phyloP scores from a whole-genome alignment of 768 basidiomycete species.

The Calvatia gigantea region DNA sequence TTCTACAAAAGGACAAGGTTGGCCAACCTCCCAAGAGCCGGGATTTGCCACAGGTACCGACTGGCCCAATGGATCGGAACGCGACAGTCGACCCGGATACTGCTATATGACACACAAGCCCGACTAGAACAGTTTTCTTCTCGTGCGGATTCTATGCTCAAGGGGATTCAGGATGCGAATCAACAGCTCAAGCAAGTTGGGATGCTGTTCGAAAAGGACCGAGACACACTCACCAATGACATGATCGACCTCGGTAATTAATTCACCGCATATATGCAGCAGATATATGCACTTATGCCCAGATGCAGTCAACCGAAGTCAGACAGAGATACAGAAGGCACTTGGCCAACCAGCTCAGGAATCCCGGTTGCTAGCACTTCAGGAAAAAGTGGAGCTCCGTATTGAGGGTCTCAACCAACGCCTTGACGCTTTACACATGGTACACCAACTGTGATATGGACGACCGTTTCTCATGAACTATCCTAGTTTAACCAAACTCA shows the following conservation, averaged over 20 bases:
- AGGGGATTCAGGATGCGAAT: slow-evolving; percentile 47
- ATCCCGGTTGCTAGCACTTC: slow-evolving; percentile 32
- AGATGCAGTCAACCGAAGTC: slow-evolving; percentile 55
- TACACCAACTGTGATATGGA: slow-evolving; percentile 20
- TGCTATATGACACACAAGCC: slow-evolving; percentile 71
- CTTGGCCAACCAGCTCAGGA: slow-evolving; percentile 57
- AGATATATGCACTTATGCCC: slow-evolving; percentile 5
- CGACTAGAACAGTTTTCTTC: slow-evolving; percentile 66
- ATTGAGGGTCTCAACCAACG: slow-evolving; percentile 50
- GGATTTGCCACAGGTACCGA: slow-evolving; percentile 30
- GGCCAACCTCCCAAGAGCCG: slow-evolving; percentile 20
- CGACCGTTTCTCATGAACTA: background rate
- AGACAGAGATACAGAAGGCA: slow-evolving; percentile 55
- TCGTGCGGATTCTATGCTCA: slow-evolving; percentile 49
- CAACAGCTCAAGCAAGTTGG: slow-evolving; percentile 51
- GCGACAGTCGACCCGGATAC: slow-evolving; percentile 68
- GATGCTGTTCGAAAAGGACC: slow-evolving; percentile 55
- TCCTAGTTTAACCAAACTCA: slow-evolving; percentile 46
- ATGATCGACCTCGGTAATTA: slow-evolving; percentile 54
- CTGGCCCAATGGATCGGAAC: slow-evolving; percentile 57
- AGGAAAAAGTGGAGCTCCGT: slow-evolving; percentile 37
- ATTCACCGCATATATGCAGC: slow-evolving; percentile 14
- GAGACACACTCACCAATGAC: slow-evolving; percentile 52
- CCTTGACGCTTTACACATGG: slow-evolving; percentile 52
- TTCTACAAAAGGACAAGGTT: slow-evolving; percentile 42